Percentiles rank a stretch among this genome's conserved stretches.
phyloP scores from a whole-genome alignment of 2,329 filamentous ascomycete species.

The Colletotrichum gigasporum region DNA sequence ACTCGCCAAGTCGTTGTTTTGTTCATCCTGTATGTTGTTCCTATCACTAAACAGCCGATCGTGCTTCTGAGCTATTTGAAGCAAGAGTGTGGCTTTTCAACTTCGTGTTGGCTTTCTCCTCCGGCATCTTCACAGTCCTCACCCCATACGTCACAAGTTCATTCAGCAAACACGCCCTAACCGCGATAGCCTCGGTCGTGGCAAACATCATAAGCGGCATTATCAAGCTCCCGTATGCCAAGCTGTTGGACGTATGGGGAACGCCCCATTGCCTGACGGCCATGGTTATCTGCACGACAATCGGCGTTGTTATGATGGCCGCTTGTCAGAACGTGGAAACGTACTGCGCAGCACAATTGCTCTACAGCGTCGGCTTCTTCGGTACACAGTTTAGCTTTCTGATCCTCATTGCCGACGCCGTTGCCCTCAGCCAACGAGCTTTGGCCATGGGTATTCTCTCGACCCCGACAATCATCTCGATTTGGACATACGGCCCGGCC shows the following conservation, averaged over 20 bases:
- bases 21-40: neutral
- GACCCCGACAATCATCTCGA: neutral
- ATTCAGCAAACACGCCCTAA: constrained; percentile 12
- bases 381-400: constrained; percentile 6
- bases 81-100: neutral
- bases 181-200: constrained; percentile 2
- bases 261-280: constrained; percentile 45
- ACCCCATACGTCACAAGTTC: constrained; percentile 10
- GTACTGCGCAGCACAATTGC: constrained; percentile 37
- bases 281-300: constrained; percentile 44
- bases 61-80: too few species aligned
- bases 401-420: neutral
- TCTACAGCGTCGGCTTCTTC: neutral
- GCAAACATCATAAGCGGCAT: constrained; percentile 2
- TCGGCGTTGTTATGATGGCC: constrained; percentile 64
- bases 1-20: neutral
- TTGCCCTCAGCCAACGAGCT: neutral
- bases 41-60: too few species aligned
- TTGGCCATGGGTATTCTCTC: neutral
- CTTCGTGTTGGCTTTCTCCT: neutral
- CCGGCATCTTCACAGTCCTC: neutral
- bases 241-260: constrained; percentile 48
- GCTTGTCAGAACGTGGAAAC: constrained; percentile 57
- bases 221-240: constrained; percentile 37
- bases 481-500: constrained; percentile 1